These are phyloP conservation scores for Trichothecium roseum DNA, from an alignment of 2,329 filamentous ascomycete genomes.

Conservation along the genomic window DNA sequence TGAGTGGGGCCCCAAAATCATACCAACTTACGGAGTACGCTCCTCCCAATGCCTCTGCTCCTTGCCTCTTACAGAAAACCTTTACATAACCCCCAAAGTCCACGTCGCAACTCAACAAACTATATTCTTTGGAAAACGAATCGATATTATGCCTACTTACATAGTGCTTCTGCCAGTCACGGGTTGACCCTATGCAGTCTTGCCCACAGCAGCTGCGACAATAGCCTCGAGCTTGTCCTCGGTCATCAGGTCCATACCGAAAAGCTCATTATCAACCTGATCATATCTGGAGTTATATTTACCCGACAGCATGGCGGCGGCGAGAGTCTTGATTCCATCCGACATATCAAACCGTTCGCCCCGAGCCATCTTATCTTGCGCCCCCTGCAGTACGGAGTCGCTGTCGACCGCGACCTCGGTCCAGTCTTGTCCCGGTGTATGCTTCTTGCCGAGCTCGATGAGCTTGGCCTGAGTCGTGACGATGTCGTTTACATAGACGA, in stretches of 20 bases:
- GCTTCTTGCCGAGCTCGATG: constrained; percentile 30
- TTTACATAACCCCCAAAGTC: too few species aligned
- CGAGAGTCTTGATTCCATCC: too few species aligned
- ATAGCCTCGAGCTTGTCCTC: constrained; percentile 20
- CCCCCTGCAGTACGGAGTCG: too few species aligned
- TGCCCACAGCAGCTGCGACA: constrained; percentile 5
- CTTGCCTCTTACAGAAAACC: too few species aligned
- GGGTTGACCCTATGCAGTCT: too few species aligned
- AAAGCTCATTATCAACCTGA: constrained; percentile 19
- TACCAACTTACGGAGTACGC: too few species aligned
- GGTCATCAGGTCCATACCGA: constrained; percentile 22
- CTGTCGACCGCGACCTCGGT: constrained; percentile 19
- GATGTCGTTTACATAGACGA: constrained; percentile 26
- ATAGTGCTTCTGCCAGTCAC: too few species aligned
- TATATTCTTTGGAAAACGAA: too few species aligned
- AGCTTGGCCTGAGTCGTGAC: constrained; percentile 28
- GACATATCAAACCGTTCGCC: constrained; percentile 8
- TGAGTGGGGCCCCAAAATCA: too few species aligned
- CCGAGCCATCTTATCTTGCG: constrained; percentile 1
- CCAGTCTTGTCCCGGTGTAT: constrained; percentile 29
- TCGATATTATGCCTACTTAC: too few species aligned
- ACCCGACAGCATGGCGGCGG: constrained; percentile 11
- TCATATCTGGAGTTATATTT: constrained; percentile 14
- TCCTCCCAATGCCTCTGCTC: too few species aligned
- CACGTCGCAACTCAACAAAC: too few species aligned